Percentiles rank a stretch among this genome's conserved stretches.
phyloP scores from a whole-genome alignment of 1,284 basidiomycete genomes.

The Ceratobasidium sp. region DNA sequence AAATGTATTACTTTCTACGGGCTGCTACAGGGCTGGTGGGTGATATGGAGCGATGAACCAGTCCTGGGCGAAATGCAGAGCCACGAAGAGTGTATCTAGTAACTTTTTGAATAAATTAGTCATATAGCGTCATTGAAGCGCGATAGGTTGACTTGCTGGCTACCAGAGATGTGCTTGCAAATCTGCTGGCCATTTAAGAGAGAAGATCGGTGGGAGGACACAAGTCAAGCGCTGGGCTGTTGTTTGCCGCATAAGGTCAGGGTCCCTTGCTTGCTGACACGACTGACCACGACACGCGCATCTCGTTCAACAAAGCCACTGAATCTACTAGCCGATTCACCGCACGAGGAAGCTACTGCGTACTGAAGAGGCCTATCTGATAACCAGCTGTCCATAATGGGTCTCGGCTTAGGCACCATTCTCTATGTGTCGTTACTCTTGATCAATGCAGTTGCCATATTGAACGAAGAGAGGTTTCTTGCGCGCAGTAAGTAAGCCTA shows the following conservation, averaged over 20 bases:
- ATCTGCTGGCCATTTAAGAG: not conserved
- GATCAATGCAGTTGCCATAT: constrained; percentile 91
- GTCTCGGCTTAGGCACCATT: constrained; percentile 62
- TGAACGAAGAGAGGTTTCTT: constrained; percentile 95
- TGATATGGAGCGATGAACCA: not conserved
- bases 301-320: too few species aligned
- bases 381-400: constrained; percentile 2
- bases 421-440: constrained; percentile 80
- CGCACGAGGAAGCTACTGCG: too few species aligned
- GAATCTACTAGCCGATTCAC: too few species aligned
- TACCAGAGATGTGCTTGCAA: not conserved
- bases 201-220: not conserved
- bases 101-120: not conserved
- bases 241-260: constrained; percentile 1
- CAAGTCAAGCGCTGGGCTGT: not conserved
- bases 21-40: not conserved
- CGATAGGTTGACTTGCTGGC: not conserved
- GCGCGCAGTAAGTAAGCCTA: constrained; percentile 75
- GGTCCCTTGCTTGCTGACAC: constrained; percentile 4
- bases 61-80: not conserved
- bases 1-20: constrained; percentile 11
- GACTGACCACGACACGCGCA: constrained; percentile 9
- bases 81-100: not conserved
- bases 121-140: too few species aligned
- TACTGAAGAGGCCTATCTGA: not conserved